Percentiles rank a stretch among this genome's conserved stretches.
Evolutionary conservation across 768 basidiomycete genomes (phyloP).

Genomic region (Suillus variegatus): DNA sequence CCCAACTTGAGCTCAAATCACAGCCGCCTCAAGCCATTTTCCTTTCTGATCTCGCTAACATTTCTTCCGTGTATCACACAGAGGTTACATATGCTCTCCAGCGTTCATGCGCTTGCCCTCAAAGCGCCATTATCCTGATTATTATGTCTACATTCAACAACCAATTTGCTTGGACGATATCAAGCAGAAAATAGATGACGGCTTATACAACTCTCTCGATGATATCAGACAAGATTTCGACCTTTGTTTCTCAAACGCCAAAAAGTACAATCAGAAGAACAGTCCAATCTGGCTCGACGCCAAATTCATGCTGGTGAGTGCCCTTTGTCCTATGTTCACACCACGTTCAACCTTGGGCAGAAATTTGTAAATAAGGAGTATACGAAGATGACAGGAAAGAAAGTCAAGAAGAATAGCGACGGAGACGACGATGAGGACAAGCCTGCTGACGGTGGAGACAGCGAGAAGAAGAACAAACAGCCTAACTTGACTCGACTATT

Average conservation of each 20-base stretch:
- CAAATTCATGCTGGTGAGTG: conserved; percentile 68
- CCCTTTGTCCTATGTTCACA: background rate
- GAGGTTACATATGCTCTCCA: conserved; percentile 61
- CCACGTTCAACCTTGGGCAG: conserved; percentile 28
- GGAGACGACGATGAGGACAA: conserved; percentile 41
- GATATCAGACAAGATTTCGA: conserved; percentile 74
- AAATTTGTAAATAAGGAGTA: conserved; percentile 52
- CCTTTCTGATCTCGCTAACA: conserved; percentile 40
- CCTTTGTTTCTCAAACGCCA: conserved; percentile 78
- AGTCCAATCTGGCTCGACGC: conserved; percentile 82
- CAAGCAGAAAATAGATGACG: conserved; percentile 70
- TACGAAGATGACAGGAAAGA: conserved; percentile 44
- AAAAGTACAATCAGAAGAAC: conserved; percentile 78
- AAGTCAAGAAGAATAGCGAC: conserved; percentile 38
- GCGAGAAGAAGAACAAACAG: conserved; percentile 51
- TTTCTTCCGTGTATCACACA: conserved; percentile 38
- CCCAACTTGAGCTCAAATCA: conserved; percentile 31
- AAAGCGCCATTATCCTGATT: conserved; percentile 80
- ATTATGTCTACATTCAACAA: conserved; percentile 75
- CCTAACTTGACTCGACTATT: conserved; percentile 68
- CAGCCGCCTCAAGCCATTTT: conserved; percentile 40
- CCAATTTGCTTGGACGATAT: conserved; percentile 92
- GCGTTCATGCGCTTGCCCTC: conserved; percentile 72
- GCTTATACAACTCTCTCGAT: conserved; percentile 61
- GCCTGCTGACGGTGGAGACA: conserved; percentile 42